Percentiles rank a stretch among this genome's conserved stretches.
These are phyloP conservation scores for Tolypocladium album DNA, from an alignment of 2,329 filamentous ascomycete genomes.

Conservation along the genomic window DNA sequence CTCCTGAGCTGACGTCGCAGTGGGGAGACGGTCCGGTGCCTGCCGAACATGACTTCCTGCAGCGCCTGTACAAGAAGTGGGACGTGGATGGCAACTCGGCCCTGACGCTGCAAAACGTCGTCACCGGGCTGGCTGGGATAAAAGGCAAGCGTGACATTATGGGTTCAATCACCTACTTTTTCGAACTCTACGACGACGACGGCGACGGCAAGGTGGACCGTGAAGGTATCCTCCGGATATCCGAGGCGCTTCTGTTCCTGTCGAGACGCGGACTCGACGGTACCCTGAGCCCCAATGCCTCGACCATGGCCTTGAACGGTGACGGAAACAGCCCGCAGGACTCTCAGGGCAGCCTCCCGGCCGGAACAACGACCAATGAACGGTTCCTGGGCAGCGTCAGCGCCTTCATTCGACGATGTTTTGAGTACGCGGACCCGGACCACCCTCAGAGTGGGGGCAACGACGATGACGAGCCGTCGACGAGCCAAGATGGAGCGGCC, in stretches of 20 bases:
- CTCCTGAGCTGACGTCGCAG: conserved; percentile 32
- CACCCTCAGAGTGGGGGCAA: conserved; percentile 51
- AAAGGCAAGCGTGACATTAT: conserved; percentile 95
- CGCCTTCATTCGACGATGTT: conserved; percentile 90
- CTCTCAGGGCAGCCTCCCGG: conserved; percentile 26
- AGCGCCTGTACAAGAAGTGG: conserved; percentile 79
- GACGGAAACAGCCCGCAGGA: conserved; percentile 17
- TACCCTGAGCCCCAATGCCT: conserved; percentile 53
- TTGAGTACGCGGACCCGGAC: conserved; percentile 95
- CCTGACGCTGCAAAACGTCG: conserved; percentile 82
- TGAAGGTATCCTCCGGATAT: conserved; percentile 90
- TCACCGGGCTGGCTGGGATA: conserved; percentile 79
- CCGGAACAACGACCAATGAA: conserved; percentile 63
- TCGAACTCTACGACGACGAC: conserved; percentile 92
- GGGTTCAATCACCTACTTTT: conserved; percentile 96
- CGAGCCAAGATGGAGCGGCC: conserved; percentile 16
- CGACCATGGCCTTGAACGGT: conserved; percentile 41
- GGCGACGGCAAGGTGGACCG: conserved; percentile 84
- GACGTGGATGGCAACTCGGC: conserved; percentile 68
- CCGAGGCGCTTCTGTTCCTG: conserved; percentile 85
- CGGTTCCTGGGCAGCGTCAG: conserved; percentile 87
- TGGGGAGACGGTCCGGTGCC: conserved; percentile 54
- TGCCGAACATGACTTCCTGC: conserved; percentile 91
- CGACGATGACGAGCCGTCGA: conserved; percentile 11
- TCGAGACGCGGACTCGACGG: conserved; percentile 80